A percentile compares a stretch with the other conserved stretches of the same genome.
phyloP scores from a whole-genome alignment of 371 early-diverging fungal genomes.

The Circinella minor region DNA sequence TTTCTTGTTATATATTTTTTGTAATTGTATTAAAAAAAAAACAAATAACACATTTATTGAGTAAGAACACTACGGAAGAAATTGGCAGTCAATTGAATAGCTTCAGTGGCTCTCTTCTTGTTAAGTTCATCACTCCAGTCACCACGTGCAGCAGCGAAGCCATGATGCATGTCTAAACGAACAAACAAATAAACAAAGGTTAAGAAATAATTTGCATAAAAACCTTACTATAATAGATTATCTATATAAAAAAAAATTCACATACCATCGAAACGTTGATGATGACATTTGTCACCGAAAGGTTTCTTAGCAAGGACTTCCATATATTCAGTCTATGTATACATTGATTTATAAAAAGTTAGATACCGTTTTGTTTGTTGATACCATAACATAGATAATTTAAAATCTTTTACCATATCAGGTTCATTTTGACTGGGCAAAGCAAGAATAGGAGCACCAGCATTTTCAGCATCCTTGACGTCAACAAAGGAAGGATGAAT shows the following conservation, averaged over 20 bases:
- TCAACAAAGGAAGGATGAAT: constrained; percentile 69
- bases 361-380: too few species aligned
- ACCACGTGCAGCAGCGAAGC: constrained; percentile 74
- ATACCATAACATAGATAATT: too few species aligned
- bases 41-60: not conserved
- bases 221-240: too few species aligned
- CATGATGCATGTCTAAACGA: constrained; percentile 60
- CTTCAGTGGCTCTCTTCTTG: constrained; percentile 57
- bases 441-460: constrained; percentile 60
- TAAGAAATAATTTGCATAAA: too few species aligned
- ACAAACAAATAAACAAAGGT: too few species aligned
- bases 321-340: constrained; percentile 48
- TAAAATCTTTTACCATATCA: constrained; percentile 47
- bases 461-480: constrained; percentile 54
- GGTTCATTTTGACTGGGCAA: constrained; percentile 71
- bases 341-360: too few species aligned
- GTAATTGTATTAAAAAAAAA: too few species aligned
- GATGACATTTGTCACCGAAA: constrained; percentile 57
- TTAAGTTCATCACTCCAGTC: constrained; percentile 58
- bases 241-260: not conserved
- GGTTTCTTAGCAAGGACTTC: constrained; percentile 54
- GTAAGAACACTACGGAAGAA: constrained; percentile 49
- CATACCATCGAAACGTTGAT: constrained; percentile 63
- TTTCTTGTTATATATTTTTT: too few species aligned
- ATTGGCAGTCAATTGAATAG: constrained; percentile 50